phyloP scores from a whole-genome alignment of 2,329 filamentous ascomycete genomes.

The Helotiales sp. region DNA sequence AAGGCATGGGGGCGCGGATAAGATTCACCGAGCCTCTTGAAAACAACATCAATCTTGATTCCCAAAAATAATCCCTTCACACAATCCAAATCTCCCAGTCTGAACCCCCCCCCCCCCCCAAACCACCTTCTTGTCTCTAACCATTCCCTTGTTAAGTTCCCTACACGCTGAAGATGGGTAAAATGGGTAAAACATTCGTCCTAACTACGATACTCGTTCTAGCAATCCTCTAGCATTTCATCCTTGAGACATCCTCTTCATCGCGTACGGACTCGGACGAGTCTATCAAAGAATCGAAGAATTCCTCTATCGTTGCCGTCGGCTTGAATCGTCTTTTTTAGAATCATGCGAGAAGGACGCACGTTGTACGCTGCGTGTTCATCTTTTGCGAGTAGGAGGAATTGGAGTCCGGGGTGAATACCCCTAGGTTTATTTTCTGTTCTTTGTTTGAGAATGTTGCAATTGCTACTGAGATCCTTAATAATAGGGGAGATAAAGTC shows the following conservation, averaged over 20 bases:
- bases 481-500: conserved; percentile 26
- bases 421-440: too few relatives aligned
- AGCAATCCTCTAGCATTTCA: conserved; percentile 32
- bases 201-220: conserved; percentile 20
- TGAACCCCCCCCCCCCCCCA: too few relatives aligned
- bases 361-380: conserved; percentile 33
- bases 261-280: conserved; percentile 39
- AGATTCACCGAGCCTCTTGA: too few relatives aligned
- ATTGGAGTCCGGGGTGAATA: conserved; percentile 29
- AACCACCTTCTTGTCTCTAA: too few relatives aligned
- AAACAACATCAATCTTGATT: too few relatives aligned
- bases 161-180: conserved; percentile 6
- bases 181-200: conserved; percentile 11
- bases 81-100: too few relatives aligned
- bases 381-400: conserved; percentile 9
- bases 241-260: conserved; percentile 36
- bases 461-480: neutral
- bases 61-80: too few relatives aligned
- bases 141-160: neutral
- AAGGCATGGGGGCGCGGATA: too few relatives aligned
- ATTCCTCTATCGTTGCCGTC: conserved; percentile 39
- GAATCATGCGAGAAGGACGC: conserved; percentile 31
- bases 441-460: neutral
- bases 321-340: conserved; percentile 24
- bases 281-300: conserved; percentile 40